Evolutionary conservation across 73 alveolate species (phyloP).

Genomic region (Paramecium pentaurelia): DNA sequence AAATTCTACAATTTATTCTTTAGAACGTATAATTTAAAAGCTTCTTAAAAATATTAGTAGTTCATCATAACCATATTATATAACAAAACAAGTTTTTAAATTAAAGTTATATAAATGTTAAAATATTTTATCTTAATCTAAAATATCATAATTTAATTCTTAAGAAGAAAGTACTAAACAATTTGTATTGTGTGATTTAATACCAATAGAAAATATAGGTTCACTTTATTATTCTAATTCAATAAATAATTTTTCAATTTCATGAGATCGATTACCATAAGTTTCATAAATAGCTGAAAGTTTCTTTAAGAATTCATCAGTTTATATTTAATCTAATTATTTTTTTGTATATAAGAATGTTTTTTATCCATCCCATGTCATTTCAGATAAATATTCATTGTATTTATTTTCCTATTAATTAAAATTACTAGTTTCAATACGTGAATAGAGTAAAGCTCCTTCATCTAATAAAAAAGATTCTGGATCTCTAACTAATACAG

Average conservation of each 20-base stretch:
- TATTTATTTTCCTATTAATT: background rate
- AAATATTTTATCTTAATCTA: background rate
- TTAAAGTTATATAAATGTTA: background rate
- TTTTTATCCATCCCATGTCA: conserved; percentile 18
- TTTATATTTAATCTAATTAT: background rate
- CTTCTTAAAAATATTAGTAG: background rate
- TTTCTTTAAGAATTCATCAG: conserved; percentile 12
- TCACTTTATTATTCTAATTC: background rate
- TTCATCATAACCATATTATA: background rate
- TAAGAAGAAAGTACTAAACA: background rate
- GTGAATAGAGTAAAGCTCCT: background rate
- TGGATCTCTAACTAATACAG: conserved; percentile 34
- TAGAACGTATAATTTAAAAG: background rate
- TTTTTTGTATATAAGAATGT: background rate
- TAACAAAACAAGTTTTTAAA: background rate
- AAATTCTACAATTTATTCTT: background rate
- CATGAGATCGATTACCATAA: conserved; percentile 11
- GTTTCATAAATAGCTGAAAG: background rate
- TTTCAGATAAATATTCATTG: conserved; percentile 6
- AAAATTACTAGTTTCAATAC: background rate
- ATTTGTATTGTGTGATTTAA: background rate
- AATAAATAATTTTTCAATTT: background rate
- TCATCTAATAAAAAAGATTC: conserved; percentile 23
- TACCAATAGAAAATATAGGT: background rate
- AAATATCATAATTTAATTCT: background rate